phyloP scores from a whole-genome alignment of 495 filamentous ascomycete genomes.

The Aspergillus steynii region DNA sequence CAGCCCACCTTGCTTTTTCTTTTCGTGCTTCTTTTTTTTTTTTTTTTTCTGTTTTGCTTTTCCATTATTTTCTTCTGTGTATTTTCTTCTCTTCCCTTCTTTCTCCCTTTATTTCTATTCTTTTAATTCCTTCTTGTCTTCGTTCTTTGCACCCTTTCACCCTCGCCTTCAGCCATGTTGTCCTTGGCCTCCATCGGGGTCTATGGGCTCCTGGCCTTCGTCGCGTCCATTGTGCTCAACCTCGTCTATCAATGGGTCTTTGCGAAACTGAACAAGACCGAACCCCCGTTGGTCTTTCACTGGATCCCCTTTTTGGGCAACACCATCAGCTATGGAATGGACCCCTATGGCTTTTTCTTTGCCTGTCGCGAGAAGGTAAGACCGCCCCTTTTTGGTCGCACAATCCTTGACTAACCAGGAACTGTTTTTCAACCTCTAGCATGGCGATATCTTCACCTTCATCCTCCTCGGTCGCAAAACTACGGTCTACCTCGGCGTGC shows the following conservation, averaged over 20 bases:
- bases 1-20: too few relatives aligned
- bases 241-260: conserved; percentile 68
- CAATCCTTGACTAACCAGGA: conserved; percentile 1
- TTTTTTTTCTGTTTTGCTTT: too few relatives aligned
- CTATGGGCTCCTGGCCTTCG: conserved; percentile 28
- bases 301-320: conserved; percentile 80
- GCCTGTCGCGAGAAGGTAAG: conserved; percentile 67
- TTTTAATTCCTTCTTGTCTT: background rate
- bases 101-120: background rate
- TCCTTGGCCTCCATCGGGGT: conserved; percentile 12
- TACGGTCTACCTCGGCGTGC: conserved; percentile 70
- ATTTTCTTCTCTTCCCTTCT: too few relatives aligned
- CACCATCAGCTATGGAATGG: conserved; percentile 79
- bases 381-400: background rate
- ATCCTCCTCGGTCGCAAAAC: conserved; percentile 73
- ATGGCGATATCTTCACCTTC: conserved; percentile 81
- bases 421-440: conserved; percentile 39
- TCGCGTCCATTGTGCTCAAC: conserved; percentile 62
- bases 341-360: conserved; percentile 78
- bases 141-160: background rate
- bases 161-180: conserved; percentile 12
- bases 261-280: conserved; percentile 57
- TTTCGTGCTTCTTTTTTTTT: too few relatives aligned
- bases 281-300: conserved; percentile 81
- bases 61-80: too few relatives aligned